Evolutionary conservation across 208 protist species (phyloP), one percentile per base, ranked within the genome.

Genomic region (Trypanosoma caninum): DNA sequence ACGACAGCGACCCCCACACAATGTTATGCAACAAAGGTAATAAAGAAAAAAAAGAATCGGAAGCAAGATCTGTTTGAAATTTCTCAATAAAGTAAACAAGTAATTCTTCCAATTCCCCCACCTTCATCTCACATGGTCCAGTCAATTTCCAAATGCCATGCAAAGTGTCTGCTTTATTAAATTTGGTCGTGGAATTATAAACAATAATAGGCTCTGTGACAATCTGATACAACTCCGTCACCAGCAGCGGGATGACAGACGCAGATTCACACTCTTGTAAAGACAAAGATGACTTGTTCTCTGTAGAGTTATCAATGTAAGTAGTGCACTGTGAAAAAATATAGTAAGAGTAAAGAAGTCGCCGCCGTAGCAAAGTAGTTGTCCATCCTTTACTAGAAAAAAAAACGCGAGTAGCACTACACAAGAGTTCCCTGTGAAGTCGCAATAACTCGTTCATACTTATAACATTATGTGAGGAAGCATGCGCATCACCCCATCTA

Each of bases 1-100:
- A 46, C 31, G 55, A 44, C 16, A 69, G 64, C 8, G 64, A 59
- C 2, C 41, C 38, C 53, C 53, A 60, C 13, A 60, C 40, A 66
- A 66, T 41, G 38, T 52, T 27, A 41, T 51, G 60, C 13, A 66
- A 28, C 37, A 48, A 3, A 58, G 8, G 30, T 18, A 66, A 28
- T 27, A 48, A 3, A 58, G 8, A 20, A 3, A 66, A 38, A 31
- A 8, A 3, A 7, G 14, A 40, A 22, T 20, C 52, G 5, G 0
- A 2, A 2, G 11, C 25, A 44, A 27, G 31, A 28, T 20, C 23
- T 16, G 3, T 11, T 38, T 50, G 14, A 66, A 66, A 59, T 18
- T 57, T 20, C 20, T 58, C 50, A 9, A 40, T 31, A 8, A 66
- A 40, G 4, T 41, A 22, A 7, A 34, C 2, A 28, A 59, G 40